phyloP scores from a whole-genome alignment of 2,329 filamentous ascomycete species.

The Coniochaeta pulveracea region DNA sequence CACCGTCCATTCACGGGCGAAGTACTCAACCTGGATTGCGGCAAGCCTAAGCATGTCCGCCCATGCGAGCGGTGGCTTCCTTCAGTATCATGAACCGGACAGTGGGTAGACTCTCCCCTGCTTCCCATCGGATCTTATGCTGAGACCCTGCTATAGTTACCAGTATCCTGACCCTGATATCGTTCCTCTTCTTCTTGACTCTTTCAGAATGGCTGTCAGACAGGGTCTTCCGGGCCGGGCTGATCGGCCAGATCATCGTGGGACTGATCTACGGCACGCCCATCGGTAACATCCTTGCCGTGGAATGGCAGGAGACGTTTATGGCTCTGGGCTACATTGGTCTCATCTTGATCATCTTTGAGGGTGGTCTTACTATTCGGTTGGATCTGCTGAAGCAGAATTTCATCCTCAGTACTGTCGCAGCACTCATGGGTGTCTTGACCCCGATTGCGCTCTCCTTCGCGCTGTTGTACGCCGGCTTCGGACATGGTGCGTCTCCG shows the following conservation, averaged over 20 bases:
- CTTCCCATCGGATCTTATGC: neutral
- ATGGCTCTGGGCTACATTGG: constrained; percentile 34
- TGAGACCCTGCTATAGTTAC: too few relatives aligned
- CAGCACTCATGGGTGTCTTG: constrained; percentile 30
- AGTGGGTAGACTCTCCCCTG: too few relatives aligned
- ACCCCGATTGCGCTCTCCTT: constrained; percentile 33
- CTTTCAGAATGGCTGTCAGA: constrained; percentile 27
- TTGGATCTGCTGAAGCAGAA: constrained; percentile 33
- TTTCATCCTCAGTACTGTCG: constrained; percentile 26
- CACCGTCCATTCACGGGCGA: too few relatives aligned
- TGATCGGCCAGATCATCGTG: constrained; percentile 33
- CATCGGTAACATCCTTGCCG: constrained; percentile 28
- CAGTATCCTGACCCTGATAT: constrained; percentile 27
- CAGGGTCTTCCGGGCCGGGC: constrained; percentile 28
- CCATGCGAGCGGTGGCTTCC: constrained; percentile 14
- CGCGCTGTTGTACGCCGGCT: constrained; percentile 28
- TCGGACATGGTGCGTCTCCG: constrained; percentile 21
- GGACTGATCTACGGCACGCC: constrained; percentile 33
- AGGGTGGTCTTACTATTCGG: constrained; percentile 33
- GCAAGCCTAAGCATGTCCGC: too few relatives aligned
- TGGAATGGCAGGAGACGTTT: constrained; percentile 31
- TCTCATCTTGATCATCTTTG: constrained; percentile 36
- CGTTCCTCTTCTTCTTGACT: constrained; percentile 31
- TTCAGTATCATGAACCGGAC: constrained; percentile 26
- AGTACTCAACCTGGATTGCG: too few relatives aligned